Conservation (phyloP, 306 rosid genomes). For the Prinsepia uniflora region DNA sequence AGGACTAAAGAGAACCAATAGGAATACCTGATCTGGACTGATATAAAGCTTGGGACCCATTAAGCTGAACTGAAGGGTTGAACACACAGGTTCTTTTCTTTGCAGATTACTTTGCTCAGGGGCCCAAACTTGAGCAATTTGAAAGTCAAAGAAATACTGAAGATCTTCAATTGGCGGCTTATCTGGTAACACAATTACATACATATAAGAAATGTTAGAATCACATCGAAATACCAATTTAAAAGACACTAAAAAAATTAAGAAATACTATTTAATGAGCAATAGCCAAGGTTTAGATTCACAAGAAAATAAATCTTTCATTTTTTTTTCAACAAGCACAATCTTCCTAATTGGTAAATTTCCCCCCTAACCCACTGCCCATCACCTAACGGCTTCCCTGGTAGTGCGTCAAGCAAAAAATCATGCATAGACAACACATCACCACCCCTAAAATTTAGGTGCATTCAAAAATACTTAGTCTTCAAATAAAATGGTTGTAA, state of each 20-base stretch:
- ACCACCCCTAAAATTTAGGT: no score
- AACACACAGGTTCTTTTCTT: constrained; percentile 89
- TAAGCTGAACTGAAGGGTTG: constrained; percentile 87
- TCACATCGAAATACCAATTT: neutral
- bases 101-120: constrained; percentile 82
- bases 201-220: constrained; percentile 12
- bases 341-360: neutral
- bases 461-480: no score
- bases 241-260: no score
- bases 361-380: neutral
- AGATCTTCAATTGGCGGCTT: constrained; percentile 96
- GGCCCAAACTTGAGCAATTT: constrained; percentile 85
- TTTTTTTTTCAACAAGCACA: neutral
- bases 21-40: constrained; percentile 89
- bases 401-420: neutral
- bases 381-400: neutral
- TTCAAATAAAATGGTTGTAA: no score
- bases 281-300: neutral
- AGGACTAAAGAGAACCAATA: constrained; percentile 20
- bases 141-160: constrained; percentile 95
- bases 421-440: neutral
- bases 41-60: constrained; percentile 94
- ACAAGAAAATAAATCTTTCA: neutral
- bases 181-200: constrained; percentile 42
- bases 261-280: neutral